Conservation (phyloP, 768 basidiomycete species). For the Heimioporus sp. region DNA sequence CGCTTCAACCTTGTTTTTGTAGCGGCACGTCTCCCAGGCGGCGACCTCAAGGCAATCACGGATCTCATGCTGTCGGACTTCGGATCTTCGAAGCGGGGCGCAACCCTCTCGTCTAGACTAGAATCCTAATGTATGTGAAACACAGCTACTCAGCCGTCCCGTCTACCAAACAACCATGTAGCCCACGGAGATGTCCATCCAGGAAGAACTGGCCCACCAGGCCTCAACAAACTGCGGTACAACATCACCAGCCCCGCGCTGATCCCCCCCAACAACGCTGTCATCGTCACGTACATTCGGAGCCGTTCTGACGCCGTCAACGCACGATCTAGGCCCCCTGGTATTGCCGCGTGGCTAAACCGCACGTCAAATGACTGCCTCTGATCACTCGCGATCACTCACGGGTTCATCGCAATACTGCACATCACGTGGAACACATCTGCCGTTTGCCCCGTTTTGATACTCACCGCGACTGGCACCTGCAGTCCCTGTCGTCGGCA, state of each 20-base stretch:
- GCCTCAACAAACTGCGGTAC: slow-evolving; percentile 64
- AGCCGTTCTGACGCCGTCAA: slow-evolving; percentile 67
- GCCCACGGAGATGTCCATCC: slow-evolving; percentile 62
- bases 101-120: slow-evolving; percentile 13
- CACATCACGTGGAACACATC: slow-evolving; percentile 88
- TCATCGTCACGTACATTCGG: slow-evolving; percentile 68
- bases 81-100: slow-evolving; percentile 27
- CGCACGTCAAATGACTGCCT: slow-evolving; percentile 7
- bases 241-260: slow-evolving; percentile 70
- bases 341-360: slow-evolving; percentile 60
- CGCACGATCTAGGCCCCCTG: slow-evolving; percentile 81
- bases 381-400: slow-evolving; percentile 33
- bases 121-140: background rate
- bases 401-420: slow-evolving; percentile 85
- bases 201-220: slow-evolving; percentile 52
- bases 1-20: slow-evolving; percentile 14
- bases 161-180: slow-evolving; percentile 62
- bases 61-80: slow-evolving; percentile 33
- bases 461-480: slow-evolving; percentile 92
- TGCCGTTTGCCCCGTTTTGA: slow-evolving; percentile 79
- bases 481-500: slow-evolving; percentile 86
- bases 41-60: slow-evolving; percentile 36
- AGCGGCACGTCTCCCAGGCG: slow-evolving; percentile 24
- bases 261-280: slow-evolving; percentile 70
- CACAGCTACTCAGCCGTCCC: slow-evolving; percentile 30